phyloP scores from a whole-genome alignment of 441 rosid genomes.

The Corymbia citriodora region DNA sequence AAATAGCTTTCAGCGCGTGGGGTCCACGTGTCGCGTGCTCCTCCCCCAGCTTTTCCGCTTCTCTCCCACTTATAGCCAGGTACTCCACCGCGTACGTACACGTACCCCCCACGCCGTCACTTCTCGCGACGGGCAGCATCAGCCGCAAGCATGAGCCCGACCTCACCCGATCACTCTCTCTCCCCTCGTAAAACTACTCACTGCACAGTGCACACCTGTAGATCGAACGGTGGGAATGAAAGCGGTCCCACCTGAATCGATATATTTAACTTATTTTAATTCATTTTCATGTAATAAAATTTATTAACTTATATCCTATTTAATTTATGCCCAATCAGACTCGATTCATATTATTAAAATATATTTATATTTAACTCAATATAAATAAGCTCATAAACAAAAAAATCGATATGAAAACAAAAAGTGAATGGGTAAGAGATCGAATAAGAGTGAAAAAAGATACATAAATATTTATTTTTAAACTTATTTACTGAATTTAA shows the following conservation, averaged over 20 bases:
- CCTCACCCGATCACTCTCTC: not conserved
- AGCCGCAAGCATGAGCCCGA: not conserved
- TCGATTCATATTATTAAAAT: too few relatives aligned
- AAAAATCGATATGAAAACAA: accelerated
- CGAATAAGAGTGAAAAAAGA: too few relatives aligned
- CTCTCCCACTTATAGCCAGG: not conserved
- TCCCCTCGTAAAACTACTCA: not conserved
- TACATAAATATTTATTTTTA: too few relatives aligned
- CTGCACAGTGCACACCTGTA: too few relatives aligned
- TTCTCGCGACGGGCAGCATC: not conserved
- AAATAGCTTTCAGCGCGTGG: not conserved
- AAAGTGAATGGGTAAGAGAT: accelerated
- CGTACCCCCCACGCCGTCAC: not conserved
- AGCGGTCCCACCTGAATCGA: not conserved
- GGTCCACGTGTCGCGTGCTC: not conserved
- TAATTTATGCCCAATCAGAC: too few relatives aligned
- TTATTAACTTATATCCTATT: too few relatives aligned
- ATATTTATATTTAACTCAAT: too few relatives aligned
- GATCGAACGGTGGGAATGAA: not conserved
- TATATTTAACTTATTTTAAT: not conserved
- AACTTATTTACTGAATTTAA: accelerated
- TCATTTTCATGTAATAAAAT: too few relatives aligned
- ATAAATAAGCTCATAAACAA: too few relatives aligned
- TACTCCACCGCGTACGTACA: not conserved
- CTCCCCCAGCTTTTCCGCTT: not conserved